Base-by-base conservation (phyloP, 768 basidiomycete species). In the Termitomyces sp. region DNA sequence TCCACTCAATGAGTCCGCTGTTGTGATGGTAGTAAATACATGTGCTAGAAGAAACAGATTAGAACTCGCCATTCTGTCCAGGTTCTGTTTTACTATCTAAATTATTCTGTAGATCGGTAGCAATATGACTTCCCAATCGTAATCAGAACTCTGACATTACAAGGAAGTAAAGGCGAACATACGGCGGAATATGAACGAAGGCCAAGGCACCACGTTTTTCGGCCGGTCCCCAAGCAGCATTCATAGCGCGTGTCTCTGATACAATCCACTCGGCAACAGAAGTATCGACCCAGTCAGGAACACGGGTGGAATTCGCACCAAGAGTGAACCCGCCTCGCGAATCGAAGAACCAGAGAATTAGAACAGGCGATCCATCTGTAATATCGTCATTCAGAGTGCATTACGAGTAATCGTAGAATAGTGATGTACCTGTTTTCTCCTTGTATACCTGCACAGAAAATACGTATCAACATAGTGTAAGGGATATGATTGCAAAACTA, bases 171-270 rank as follows among this genome's bases (percentile, higher is more conserved):
- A 31, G 57, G 54, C 22, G 46, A 31, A 71, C 84, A 33, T 63
- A 86, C 85, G 86, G 86, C 28, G 87, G 88, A 54, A 90, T 89
- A 65, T 90, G 88, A 34, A 89, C 86, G 64, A 89, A 90, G 0
- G 82, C 88, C 6, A 90, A 64, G 3, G 85, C 81, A 42, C 79
- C 82, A 46, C 86, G 70, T 1, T 65, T 69, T 18, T 78, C 75
- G 0, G 77, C 68, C 3, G 80, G 76, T 16, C 85, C 85, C 87
- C 88, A 88, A 1, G 72, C 75, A 4, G 57, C 60, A 51, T 86
- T 72, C 86, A 88, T 88, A 5, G 60, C 62, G 10, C 62, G 55
- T 0, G 81, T 81, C 63, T 88, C 85, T 5, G 63, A 66, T 57
- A 73, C 63, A 24, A 88, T 83, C 88, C 87, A 90, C 2, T 61